Conservation (phyloP, 257 asterid species). For the Primulina huaijiensis region DNA sequence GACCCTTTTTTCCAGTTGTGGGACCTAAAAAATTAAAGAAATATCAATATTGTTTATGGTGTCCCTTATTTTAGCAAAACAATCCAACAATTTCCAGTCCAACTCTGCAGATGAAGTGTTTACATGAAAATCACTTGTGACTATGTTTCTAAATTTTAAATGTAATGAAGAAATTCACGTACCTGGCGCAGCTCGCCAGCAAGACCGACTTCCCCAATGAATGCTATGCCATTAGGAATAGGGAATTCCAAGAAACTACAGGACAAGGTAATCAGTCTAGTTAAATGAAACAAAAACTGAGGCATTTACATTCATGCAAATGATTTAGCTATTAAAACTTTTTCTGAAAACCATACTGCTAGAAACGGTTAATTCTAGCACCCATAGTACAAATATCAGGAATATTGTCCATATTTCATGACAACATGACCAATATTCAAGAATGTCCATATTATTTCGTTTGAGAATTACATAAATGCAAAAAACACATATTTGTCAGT, state of each 20-base stretch:
- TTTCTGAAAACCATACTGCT: not conserved
- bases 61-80: not conserved
- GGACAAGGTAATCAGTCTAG: constrained; percentile 15
- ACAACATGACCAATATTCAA: not conserved
- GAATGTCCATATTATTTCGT: not conserved
- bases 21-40: constrained; percentile 46
- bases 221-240: constrained; percentile 76
- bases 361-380: not conserved
- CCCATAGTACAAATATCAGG: not conserved
- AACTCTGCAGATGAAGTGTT: not conserved
- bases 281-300: not conserved
- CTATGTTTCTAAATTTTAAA: constrained; percentile 1
- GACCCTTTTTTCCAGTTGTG: constrained; percentile 79
- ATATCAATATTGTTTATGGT: not conserved
- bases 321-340: no score
- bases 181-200: constrained; percentile 89
- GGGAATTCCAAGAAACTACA: constrained; percentile 92
- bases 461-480: constrained; percentile 9
- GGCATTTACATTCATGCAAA: constrained; percentile 6
- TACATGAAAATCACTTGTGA: not conserved
- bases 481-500: constrained; percentile 9
- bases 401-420: not conserved
- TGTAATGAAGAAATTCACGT: constrained; percentile 25
- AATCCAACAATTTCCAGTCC: not conserved
- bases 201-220: constrained; percentile 89